These are phyloP conservation scores for Stenocarpella maydis DNA, from an alignment of 2,329 filamentous ascomycete species.

Conservation along the genomic window DNA sequence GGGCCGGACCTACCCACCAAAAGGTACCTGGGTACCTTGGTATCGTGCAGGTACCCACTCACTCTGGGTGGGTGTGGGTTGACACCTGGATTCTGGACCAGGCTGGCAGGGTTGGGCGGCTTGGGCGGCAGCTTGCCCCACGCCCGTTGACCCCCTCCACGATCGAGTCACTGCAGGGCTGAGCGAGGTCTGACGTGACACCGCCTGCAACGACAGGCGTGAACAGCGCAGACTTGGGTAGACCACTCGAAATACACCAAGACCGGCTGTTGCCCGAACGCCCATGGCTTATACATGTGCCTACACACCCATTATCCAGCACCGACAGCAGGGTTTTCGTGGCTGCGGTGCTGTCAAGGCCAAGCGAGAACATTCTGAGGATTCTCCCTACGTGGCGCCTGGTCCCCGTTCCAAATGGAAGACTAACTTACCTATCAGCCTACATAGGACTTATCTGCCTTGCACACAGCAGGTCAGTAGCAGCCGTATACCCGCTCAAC, in stretches of 20 bases:
- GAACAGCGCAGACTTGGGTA: not conserved
- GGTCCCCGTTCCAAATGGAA: not conserved
- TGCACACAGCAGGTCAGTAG: not conserved
- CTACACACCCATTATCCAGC: not conserved
- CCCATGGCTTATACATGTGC: not conserved
- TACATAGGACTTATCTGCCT: no score
- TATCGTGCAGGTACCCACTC: no score
- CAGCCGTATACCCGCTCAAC: not conserved
- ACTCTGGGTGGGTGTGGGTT: no score
- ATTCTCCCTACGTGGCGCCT: constrained; percentile 10
- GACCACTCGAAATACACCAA: not conserved
- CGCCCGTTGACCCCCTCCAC: constrained; percentile 6
- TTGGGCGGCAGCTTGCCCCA: constrained; percentile 3
- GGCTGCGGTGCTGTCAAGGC: constrained; percentile 13
- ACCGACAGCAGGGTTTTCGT: not conserved
- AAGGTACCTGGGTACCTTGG: no score
- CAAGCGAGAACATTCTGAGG: constrained; percentile 13
- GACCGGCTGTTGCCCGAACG: not conserved
- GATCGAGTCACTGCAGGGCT: constrained; percentile 20
- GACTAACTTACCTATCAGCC: not conserved
- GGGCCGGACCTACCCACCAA: not conserved
- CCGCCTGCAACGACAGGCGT: not conserved
- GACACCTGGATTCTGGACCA: not conserved
- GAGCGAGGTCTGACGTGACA: constrained; percentile 18
- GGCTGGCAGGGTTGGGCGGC: no score